Evolutionary conservation across 1,284 basidiomycete species (phyloP), one percentile per base, ranked within the genome.

Genomic region (Porogramme epimiltina): DNA sequence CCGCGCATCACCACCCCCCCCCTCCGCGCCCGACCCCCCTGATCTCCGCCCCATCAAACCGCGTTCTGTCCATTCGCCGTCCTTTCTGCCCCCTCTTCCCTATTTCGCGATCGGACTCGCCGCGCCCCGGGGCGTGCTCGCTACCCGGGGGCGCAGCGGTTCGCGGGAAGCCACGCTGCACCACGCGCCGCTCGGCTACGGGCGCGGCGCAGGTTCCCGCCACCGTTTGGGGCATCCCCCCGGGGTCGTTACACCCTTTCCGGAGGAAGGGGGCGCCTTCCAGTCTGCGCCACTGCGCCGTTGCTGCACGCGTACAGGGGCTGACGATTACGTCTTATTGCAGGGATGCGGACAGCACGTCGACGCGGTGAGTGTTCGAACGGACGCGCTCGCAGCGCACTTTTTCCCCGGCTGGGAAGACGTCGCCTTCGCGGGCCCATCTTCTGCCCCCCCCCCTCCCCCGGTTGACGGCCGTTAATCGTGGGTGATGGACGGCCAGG

Each of bases 281-380:
- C n/a, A 37, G 8, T 37, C 16, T 37, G 10, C 34, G 5, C n/a
- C 45, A 19, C 42, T 18, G 42, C 42, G 26, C 42, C 23, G 19
- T 19, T 31, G 20, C n/a, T 45, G 23, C 42, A 42, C 56, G 40
- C 50, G 49, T 46, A 39, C 15, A 43, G 22, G 19, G 38, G 34
- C 57, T 59, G 47, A 57, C 45, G 54, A 63, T 63, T 62, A 57
- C 51, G 61, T 59, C 39, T 45, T 34, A n/a, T n/a, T n/a, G n/a
- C n/a, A 26, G 87, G 87, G 87, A 53, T 89, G 87, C 56, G 87
- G 87, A 16, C 60, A 63, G 54, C 87, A 89, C 68, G 77, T 79
- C 63, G 81, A 87, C 50, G 60, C 73, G 66, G 87, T 87, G 67
- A 77, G 82, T 75, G 11, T 6, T 25, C 39, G n/a, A 20, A 6